phyloP scores from a whole-genome alignment of 805 yeast species.

The Yamadazyma insecticola region DNA sequence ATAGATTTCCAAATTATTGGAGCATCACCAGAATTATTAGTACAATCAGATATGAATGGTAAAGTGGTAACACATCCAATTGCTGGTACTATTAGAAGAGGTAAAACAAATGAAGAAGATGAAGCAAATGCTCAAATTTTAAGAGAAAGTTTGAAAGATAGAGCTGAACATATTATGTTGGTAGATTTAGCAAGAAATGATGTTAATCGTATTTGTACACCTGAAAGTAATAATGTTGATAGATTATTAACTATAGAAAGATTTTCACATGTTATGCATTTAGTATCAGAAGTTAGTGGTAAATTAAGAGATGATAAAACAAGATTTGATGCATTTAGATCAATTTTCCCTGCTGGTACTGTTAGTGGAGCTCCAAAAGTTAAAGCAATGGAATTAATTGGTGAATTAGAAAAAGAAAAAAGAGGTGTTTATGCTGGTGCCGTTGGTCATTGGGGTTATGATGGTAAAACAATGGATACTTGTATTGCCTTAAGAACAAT shows the following conservation, averaged over 20 bases:
- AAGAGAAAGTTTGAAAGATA: constrained; percentile 76
- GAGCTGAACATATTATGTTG: constrained; percentile 98
- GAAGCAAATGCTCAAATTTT: constrained; percentile 73
- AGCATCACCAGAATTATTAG: constrained; percentile 94
- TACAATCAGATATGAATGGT: constrained; percentile 67
- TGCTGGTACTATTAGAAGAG: constrained; percentile 94
- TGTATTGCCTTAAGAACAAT: constrained; percentile 97
- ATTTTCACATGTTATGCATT: constrained; percentile 95
- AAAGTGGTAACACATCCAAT: constrained; percentile 92
- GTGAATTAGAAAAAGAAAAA: constrained; percentile 84
- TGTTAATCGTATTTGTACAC: constrained; percentile 90
- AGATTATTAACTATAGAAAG: constrained; percentile 85
- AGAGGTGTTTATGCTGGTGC: constrained; percentile 99
- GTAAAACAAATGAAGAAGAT: constrained; percentile 88
- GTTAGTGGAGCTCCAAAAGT: constrained; percentile 99
- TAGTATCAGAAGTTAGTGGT: constrained; percentile 93
- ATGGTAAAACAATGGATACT: constrained; percentile 92
- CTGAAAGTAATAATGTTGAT: constrained; percentile 79
- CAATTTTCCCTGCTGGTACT: constrained; percentile 98
- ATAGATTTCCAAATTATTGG: constrained; percentile 93
- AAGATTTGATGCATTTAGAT: constrained; percentile 94
- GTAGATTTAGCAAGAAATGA: constrained; percentile 97
- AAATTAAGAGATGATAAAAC: constrained; percentile 77
- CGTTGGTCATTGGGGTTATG: constrained; percentile 97
- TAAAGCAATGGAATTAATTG: constrained; percentile 91